Percentiles rank a stretch among this genome's conserved stretches.
These are phyloP conservation scores for Heliamphora exappendiculata DNA, from an alignment of 148 eudicot genomes.

Conservation along the genomic window DNA sequence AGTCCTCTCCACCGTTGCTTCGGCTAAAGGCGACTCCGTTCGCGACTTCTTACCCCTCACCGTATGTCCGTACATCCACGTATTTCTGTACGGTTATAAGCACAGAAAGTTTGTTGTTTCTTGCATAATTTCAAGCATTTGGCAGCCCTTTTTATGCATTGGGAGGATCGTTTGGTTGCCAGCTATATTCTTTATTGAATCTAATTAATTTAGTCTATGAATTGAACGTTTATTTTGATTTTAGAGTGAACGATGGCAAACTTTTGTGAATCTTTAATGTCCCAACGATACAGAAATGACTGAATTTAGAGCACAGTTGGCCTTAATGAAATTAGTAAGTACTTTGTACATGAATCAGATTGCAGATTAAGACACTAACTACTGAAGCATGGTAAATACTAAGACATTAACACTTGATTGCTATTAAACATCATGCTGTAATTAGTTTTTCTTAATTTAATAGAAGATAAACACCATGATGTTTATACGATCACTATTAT, in stretches of 20 bases:
- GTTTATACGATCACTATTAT: background rate
- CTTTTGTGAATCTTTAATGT: background rate
- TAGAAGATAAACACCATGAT: background rate
- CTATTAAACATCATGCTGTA: background rate
- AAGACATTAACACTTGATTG: background rate
- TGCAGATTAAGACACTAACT: too few species aligned
- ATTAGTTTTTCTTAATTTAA: background rate
- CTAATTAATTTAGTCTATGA: background rate
- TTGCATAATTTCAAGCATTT: background rate
- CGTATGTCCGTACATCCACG: constrained; percentile 27
- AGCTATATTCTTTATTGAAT: background rate
- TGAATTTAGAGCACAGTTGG: background rate
- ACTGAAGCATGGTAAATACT: background rate
- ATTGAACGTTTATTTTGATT: background rate
- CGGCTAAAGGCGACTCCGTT: constrained; percentile 46
- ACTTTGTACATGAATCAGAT: background rate
- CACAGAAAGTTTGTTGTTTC: background rate
- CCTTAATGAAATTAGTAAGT: background rate
- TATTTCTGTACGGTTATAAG: too few species aligned
- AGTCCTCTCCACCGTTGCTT: constrained; percentile 74
- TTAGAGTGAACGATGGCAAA: background rate
- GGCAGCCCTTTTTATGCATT: background rate
- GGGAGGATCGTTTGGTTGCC: background rate
- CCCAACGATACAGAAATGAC: background rate
- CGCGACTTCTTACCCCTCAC: constrained; percentile 93